Evolutionary conservation across 768 basidiomycete species (phyloP).

Genomic region (Gyrodon lividus): DNA sequence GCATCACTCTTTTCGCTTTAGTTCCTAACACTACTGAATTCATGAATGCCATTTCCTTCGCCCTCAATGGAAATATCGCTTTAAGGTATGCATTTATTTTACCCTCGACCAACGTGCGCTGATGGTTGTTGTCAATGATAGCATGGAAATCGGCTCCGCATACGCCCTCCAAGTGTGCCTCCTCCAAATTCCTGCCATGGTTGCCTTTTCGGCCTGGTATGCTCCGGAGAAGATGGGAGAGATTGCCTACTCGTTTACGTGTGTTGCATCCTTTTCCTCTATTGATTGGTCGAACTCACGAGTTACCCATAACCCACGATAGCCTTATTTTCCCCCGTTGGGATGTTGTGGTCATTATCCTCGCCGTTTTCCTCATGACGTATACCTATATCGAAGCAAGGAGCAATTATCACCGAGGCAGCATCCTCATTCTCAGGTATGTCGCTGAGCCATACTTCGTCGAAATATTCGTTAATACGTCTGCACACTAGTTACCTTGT

Average conservation of each 20-base stretch:
- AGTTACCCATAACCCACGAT: constrained; percentile 6
- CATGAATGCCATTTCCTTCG: constrained; percentile 99
- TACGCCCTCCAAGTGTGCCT: constrained; percentile 98
- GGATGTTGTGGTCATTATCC: constrained; percentile 93
- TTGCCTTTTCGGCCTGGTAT: constrained; percentile 97
- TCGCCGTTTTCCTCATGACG: constrained; percentile 96
- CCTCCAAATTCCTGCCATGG: constrained; percentile 97
- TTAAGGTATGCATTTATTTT: constrained; percentile 61
- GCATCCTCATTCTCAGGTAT: constrained; percentile 90
- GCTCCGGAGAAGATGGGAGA: constrained; percentile 83
- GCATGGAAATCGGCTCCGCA: constrained; percentile 99
- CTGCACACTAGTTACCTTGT: constrained; percentile 74
- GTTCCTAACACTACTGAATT: constrained; percentile 99
- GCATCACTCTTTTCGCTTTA: constrained; percentile 92
- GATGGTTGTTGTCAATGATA: constrained; percentile 30
- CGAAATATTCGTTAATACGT: not conserved
- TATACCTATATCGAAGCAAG: constrained; percentile 99
- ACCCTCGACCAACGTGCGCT: not conserved
- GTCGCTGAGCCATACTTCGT: not conserved
- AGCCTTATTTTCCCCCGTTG: constrained; percentile 98
- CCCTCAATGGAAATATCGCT: constrained; percentile 94
- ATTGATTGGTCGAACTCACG: not conserved
- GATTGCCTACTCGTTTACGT: constrained; percentile 92
- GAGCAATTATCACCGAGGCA: constrained; percentile 96
- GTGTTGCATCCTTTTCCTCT: constrained; percentile 33